Conservation (phyloP, 495 filamentous ascomycete species). For the Darksidea phi region DNA sequence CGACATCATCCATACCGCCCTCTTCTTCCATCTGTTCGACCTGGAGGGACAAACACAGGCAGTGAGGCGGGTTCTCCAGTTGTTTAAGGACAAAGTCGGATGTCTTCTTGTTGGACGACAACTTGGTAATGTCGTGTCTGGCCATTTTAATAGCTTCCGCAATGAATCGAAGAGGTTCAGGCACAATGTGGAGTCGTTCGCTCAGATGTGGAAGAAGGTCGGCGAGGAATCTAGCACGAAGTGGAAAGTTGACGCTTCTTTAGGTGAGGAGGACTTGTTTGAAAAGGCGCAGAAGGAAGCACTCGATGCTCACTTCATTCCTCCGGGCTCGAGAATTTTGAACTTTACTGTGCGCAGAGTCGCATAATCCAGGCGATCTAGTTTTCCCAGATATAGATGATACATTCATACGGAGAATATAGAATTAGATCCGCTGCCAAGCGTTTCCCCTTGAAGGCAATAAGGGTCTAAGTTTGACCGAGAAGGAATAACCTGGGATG, state of each 20-base stretch:
- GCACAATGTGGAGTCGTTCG: constrained; percentile 27
- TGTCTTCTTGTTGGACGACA: constrained; percentile 27
- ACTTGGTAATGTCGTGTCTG: constrained; percentile 12
- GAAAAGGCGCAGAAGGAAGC: constrained; percentile 22
- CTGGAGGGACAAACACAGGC: constrained; percentile 16
- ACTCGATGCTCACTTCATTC: not conserved
- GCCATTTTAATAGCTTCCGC: not conserved
- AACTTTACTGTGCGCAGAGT: constrained; percentile 13
- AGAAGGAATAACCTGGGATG: too few species aligned
- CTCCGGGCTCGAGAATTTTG: constrained; percentile 10
- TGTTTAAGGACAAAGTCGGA: constrained; percentile 23
- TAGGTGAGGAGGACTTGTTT: constrained; percentile 24
- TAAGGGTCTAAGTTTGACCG: too few species aligned
- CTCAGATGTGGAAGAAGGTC: constrained; percentile 27
- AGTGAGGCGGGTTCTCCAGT: constrained; percentile 10
- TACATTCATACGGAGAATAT: too few species aligned
- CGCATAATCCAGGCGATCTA: not conserved
- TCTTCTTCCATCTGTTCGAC: constrained; percentile 31
- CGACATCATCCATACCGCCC: constrained; percentile 28
- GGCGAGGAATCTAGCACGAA: constrained; percentile 18
- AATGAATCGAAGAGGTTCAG: constrained; percentile 1
- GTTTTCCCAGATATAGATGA: too few species aligned
- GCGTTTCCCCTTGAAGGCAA: too few species aligned
- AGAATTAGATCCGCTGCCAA: too few species aligned
- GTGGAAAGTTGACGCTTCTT: constrained; percentile 22